These are phyloP conservation scores for Verticillium dahliae DNA, from an alignment of 2,329 filamentous ascomycete species.

Conservation along the genomic window DNA sequence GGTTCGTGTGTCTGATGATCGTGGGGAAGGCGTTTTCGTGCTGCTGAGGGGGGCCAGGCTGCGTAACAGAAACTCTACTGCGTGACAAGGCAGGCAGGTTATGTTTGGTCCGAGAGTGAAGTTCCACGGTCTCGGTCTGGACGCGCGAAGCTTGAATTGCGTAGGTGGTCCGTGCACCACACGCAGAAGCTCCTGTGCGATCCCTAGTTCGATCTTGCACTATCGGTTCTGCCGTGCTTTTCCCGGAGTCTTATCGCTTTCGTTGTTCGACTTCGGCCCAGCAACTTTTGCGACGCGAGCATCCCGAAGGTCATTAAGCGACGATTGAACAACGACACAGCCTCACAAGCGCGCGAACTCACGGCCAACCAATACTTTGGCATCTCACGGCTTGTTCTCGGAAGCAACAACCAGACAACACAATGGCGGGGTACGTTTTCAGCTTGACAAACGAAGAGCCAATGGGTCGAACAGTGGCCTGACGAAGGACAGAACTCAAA, in stretches of 20 bases:
- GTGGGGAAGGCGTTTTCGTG: neutral
- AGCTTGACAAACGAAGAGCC: neutral
- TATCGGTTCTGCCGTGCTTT: conserved; percentile 8
- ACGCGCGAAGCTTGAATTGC: neutral
- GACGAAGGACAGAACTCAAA: conserved; percentile 1
- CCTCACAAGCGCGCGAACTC: conserved; percentile 3
- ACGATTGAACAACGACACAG: conserved; percentile 4
- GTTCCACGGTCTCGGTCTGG: neutral
- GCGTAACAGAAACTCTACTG: neutral
- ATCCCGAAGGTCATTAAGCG: neutral
- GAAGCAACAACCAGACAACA: neutral
- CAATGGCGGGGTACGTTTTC: neutral
- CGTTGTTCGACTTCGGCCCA: neutral
- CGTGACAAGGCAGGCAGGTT: neutral
- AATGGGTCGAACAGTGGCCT: conserved; percentile 2
- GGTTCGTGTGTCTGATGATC: neutral
- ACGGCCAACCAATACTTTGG: neutral
- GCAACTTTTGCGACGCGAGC: conserved; percentile 3
- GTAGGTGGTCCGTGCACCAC: conserved; percentile 1
- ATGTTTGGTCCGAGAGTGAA: neutral
- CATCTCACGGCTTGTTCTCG: neutral
- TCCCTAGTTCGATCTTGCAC: neutral
- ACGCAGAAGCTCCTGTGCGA: neutral
- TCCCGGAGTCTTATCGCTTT: conserved; percentile 7
- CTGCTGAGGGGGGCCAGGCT: neutral